phyloP scores from a whole-genome alignment of 495 filamentous ascomycete genomes.

The Copromyces sp. region DNA sequence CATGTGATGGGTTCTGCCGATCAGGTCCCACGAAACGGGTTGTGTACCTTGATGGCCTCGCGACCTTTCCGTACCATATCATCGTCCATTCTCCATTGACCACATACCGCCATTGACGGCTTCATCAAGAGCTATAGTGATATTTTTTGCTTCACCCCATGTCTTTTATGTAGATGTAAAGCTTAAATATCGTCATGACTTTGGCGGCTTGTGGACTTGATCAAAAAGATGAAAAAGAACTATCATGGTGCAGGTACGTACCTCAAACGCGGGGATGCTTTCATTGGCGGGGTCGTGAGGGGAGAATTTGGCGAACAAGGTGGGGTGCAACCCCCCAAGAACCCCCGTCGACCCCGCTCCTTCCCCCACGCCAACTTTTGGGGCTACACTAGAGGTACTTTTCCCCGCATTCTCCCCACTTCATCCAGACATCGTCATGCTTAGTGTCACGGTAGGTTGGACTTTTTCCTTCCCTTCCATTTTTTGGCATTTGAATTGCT shows the following conservation, averaged over 20 bases:
- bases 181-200: background rate
- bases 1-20: background rate
- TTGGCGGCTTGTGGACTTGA: background rate
- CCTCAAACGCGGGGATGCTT: background rate
- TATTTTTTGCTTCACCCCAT: background rate
- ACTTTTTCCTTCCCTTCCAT: background rate
- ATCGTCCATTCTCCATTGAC: background rate
- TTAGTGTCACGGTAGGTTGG: background rate
- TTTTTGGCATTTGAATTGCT: background rate
- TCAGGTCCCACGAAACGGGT: background rate
- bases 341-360: background rate
- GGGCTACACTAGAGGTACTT: background rate
- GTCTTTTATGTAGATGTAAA: background rate
- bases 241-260: background rate
- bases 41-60: background rate
- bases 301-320: background rate
- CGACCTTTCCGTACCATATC: background rate
- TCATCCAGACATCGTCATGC: background rate
- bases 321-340: background rate
- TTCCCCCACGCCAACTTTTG: background rate
- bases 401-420: background rate
- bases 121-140: background rate
- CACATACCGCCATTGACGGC: background rate
- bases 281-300: background rate
- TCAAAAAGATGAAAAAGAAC: background rate